A percentile compares a stretch with the other conserved stretches of the same genome.
Evolutionary conservation across 208 protist genomes (phyloP).

Genomic region (Novymonas esmeraldas): DNA sequence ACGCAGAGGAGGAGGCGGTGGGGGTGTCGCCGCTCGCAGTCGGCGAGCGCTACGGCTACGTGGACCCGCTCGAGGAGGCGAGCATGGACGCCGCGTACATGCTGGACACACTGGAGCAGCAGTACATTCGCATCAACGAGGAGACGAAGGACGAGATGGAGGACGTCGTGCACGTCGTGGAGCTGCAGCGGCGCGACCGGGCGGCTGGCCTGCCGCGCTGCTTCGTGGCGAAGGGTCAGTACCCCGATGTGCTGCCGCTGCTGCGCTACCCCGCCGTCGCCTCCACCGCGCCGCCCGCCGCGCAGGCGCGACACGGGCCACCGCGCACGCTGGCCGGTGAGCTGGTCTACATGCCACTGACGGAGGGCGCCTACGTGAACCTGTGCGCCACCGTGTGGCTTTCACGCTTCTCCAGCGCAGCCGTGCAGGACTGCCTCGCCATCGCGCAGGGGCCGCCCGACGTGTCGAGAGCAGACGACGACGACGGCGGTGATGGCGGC

Average conservation of each 20-base stretch:
- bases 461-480: neutral
- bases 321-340: neutral
- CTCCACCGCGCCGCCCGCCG: neutral
- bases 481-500: no score
- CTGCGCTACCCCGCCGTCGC: conserved; percentile 31
- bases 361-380: conserved; percentile 32
- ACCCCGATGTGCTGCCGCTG: conserved; percentile 40
- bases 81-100: conserved; percentile 26
- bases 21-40: conserved; percentile 6
- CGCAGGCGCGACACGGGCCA: no score
- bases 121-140: conserved; percentile 49
- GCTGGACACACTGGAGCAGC: conserved; percentile 30
- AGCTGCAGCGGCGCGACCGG: conserved; percentile 30
- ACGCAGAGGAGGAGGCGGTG: neutral
- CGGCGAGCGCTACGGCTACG: conserved; percentile 14
- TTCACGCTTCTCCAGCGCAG: conserved; percentile 29
- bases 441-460: conserved; percentile 15
- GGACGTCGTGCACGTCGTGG: conserved; percentile 43
- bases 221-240: conserved; percentile 37
- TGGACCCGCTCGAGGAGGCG: conserved; percentile 24
- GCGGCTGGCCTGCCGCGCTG: conserved; percentile 16
- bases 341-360: conserved; percentile 27
- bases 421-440: conserved; percentile 14
- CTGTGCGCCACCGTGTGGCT: conserved; percentile 38
- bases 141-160: conserved; percentile 48